These are phyloP conservation scores for Zymoseptoria crescenta DNA, from an alignment of 2,329 filamentous ascomycete species.

Conservation along the genomic window DNA sequence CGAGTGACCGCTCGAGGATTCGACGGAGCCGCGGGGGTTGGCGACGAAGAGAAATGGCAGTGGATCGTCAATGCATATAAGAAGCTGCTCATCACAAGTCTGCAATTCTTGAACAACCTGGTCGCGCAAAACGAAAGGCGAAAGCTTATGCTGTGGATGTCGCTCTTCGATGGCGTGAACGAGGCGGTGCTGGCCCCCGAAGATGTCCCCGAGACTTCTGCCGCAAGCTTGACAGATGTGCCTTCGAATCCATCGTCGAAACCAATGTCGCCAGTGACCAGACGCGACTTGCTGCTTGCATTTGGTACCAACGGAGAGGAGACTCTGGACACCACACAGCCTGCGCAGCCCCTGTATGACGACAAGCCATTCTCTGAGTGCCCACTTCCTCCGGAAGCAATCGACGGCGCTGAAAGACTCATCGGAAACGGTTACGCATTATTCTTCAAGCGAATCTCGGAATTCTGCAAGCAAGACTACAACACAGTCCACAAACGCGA, in stretches of 20 bases:
- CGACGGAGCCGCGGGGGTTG: slow-evolving; percentile 54
- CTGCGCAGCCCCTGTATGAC: slow-evolving; percentile 19
- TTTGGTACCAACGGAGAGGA: slow-evolving; percentile 22
- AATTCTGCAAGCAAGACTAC: slow-evolving; percentile 19
- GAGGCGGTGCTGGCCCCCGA: slow-evolving; percentile 26
- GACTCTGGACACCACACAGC: slow-evolving; percentile 10
- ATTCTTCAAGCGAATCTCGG: slow-evolving; percentile 19
- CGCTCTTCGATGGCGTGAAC: slow-evolving; percentile 52
- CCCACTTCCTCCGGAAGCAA: slow-evolving; percentile 16
- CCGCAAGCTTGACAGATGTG: slow-evolving; percentile 21
- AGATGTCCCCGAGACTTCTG: slow-evolving; percentile 23
- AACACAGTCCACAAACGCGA: slow-evolving; percentile 18
- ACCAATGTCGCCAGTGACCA: slow-evolving; percentile 20
- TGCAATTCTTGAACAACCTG: slow-evolving; percentile 61
- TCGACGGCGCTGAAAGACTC: slow-evolving; percentile 13
- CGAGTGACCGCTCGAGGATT: slow-evolving; percentile 57
- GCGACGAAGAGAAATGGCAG: slow-evolving; percentile 58
- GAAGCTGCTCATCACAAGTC: slow-evolving; percentile 55
- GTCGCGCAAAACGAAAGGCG: slow-evolving; percentile 58
- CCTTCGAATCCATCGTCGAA: slow-evolving; percentile 23
- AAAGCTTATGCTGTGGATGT: slow-evolving; percentile 58
- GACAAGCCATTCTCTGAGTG: slow-evolving; percentile 16
- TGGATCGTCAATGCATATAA: slow-evolving; percentile 59
- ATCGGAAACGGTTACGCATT: slow-evolving; percentile 26
- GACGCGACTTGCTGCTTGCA: slow-evolving; percentile 24